Evolutionary conservation across 2,329 filamentous ascomycete species (phyloP).

Genomic region (Tothia fuscella): DNA sequence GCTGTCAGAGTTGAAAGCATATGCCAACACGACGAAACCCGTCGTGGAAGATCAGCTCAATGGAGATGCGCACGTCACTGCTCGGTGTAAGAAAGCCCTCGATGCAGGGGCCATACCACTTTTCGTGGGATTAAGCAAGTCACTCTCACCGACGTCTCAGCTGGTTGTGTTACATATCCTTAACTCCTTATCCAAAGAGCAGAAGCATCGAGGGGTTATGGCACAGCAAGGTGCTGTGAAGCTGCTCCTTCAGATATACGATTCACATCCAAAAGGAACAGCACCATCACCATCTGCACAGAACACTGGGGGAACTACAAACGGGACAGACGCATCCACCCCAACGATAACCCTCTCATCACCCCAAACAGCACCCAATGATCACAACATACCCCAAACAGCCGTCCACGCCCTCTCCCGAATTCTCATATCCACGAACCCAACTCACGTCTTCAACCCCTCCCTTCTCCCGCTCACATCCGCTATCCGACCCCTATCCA

Average conservation of each 20-base stretch:
- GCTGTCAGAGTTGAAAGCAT: constrained; percentile 84
- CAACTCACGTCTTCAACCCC: constrained; percentile 64
- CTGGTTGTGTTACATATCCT: constrained; percentile 62
- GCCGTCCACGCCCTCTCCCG: constrained; percentile 73
- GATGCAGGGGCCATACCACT: constrained; percentile 66
- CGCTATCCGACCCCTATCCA: constrained; percentile 70
- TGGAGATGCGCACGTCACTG: constrained; percentile 61
- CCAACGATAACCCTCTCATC: constrained; percentile 29
- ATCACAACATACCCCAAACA: constrained; percentile 31
- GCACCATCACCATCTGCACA: too few species aligned
- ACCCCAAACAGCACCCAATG: constrained; percentile 18
- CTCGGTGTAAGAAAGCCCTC: constrained; percentile 67
- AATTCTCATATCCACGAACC: constrained; percentile 78
- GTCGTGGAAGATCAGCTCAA: constrained; percentile 54
- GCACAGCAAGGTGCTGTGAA: constrained; percentile 91
- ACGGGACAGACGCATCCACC: constrained; percentile 23
- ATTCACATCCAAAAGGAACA: too few species aligned
- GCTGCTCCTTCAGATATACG: constrained; percentile 62
- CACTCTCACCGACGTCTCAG: constrained; percentile 54
- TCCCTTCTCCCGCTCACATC: constrained; percentile 59
- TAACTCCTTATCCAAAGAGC: constrained; percentile 62
- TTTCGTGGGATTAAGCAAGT: constrained; percentile 63
- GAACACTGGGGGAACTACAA: too few species aligned
- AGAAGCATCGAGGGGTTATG: constrained; percentile 62
- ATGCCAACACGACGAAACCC: constrained; percentile 70